Percentiles rank a stretch among this genome's conserved stretches.
Evolutionary conservation across 805 yeast genomes (phyloP).

Genomic region (Saturnispora kantuleensis): DNA sequence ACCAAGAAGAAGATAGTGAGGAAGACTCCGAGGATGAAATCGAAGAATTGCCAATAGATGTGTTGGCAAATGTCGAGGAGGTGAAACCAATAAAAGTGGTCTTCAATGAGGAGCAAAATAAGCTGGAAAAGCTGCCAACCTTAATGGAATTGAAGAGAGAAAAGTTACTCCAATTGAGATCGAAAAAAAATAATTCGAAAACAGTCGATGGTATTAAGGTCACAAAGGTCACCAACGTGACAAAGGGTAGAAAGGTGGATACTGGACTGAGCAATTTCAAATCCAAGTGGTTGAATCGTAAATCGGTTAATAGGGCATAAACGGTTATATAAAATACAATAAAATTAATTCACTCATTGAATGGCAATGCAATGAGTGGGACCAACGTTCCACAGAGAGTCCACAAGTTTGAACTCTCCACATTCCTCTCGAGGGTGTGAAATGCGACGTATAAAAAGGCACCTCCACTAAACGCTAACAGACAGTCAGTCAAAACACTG

Average conservation of each 20-base stretch:
- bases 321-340: background rate
- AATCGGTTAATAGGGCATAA: background rate
- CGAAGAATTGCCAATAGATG: conserved; percentile 32
- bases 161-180: conserved; percentile 21
- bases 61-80: conserved; percentile 25
- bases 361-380: conserved; percentile 5
- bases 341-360: background rate
- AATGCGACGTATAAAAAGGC: conserved; percentile 63
- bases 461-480: conserved; percentile 60
- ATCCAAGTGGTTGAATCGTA: conserved; percentile 6
- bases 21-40: conserved; percentile 15
- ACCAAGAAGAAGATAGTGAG: background rate
- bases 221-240: conserved; percentile 21
- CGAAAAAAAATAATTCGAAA: conserved; percentile 24
- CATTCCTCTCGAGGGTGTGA: conserved; percentile 38
- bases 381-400: conserved; percentile 1
- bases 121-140: conserved; percentile 14
- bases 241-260: conserved; percentile 5
- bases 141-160: conserved; percentile 12
- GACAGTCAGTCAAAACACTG: conserved; percentile 34
- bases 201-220: conserved; percentile 33
- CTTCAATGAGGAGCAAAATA: conserved; percentile 19
- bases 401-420: background rate
- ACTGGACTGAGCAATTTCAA: conserved; percentile 5
- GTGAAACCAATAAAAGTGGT: conserved; percentile 8